Conservation (phyloP, 2,329 filamentous ascomycete species). For the Truncatella angustata region DNA sequence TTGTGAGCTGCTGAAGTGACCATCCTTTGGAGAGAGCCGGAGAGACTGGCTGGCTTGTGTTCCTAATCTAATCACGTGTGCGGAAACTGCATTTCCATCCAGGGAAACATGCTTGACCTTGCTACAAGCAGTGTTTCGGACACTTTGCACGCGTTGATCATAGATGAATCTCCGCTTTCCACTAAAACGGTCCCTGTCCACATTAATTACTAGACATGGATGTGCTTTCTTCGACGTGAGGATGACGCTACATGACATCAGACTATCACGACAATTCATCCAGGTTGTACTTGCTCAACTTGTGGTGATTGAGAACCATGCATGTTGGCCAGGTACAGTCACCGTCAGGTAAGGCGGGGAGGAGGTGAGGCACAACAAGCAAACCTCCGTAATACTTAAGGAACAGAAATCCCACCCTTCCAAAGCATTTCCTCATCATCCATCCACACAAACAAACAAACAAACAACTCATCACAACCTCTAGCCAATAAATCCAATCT, state of each 20-base stretch:
- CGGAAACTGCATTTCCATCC: no score
- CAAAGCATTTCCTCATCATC: background rate
- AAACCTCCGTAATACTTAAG: constrained; percentile 5
- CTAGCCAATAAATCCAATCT: no score
- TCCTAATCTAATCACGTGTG: no score
- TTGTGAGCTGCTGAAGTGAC: no score
- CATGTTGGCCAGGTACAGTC: background rate
- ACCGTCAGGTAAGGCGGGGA: no score
- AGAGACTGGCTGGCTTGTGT: no score
- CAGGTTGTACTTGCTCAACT: background rate
- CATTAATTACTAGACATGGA: background rate
- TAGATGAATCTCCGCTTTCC: background rate
- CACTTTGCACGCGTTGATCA: no score
- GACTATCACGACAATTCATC: background rate
- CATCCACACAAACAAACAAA: background rate
- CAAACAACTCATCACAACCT: no score
- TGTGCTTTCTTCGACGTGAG: background rate
- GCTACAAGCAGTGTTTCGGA: background rate
- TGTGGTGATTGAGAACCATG: background rate
- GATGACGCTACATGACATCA: constrained; percentile 3
- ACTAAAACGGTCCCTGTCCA: background rate
- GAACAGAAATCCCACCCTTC: background rate
- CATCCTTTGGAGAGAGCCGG: no score
- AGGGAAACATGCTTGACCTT: no score
- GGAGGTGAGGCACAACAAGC: background rate